Evolutionary conservation across 768 basidiomycete species (phyloP).

Genomic region (Tylopilus sp.): DNA sequence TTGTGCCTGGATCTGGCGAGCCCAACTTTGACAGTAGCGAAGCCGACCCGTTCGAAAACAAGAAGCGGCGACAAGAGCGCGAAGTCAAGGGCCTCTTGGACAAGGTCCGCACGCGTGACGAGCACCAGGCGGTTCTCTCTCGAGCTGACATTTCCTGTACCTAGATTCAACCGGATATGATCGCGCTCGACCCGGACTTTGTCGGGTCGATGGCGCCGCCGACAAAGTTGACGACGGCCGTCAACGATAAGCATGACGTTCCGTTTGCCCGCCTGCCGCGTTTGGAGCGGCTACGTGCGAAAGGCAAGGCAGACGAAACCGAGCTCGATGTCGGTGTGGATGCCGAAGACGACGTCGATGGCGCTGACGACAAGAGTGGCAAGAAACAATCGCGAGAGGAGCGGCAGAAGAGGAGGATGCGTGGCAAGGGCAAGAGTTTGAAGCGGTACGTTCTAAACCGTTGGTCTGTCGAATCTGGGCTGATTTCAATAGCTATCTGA

Average conservation of each 20-base stretch:
- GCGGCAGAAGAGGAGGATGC: constrained; percentile 74
- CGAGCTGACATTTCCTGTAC: neutral
- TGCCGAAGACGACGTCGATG: constrained; percentile 33
- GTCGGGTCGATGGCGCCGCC: constrained; percentile 66
- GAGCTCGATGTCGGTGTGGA: constrained; percentile 41
- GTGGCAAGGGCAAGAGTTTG: constrained; percentile 82
- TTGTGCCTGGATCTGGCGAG: constrained; percentile 92
- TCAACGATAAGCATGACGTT: constrained; percentile 43
- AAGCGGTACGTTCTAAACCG: constrained; percentile 51
- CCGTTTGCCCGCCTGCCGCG: constrained; percentile 75
- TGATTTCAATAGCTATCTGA: constrained; percentile 48
- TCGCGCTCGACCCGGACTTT: constrained; percentile 76
- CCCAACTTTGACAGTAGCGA: constrained; percentile 92
- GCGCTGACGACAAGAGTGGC: constrained; percentile 33
- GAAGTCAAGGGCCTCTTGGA: constrained; percentile 91
- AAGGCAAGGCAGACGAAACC: constrained; percentile 71
- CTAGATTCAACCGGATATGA: constrained; percentile 90
- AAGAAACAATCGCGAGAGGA: constrained; percentile 22
- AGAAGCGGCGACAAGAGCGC: constrained; percentile 75
- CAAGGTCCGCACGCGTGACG: constrained; percentile 48
- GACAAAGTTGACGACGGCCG: constrained; percentile 52
- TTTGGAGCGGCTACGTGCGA: constrained; percentile 55
- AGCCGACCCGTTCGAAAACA: constrained; percentile 92
- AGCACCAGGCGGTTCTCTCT: too few species aligned
- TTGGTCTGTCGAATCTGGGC: neutral